Evolutionary conservation across 768 basidiomycete species (phyloP), one percentile per base, ranked within the genome.

Genomic region (Cystofilobasidium macerans): DNA sequence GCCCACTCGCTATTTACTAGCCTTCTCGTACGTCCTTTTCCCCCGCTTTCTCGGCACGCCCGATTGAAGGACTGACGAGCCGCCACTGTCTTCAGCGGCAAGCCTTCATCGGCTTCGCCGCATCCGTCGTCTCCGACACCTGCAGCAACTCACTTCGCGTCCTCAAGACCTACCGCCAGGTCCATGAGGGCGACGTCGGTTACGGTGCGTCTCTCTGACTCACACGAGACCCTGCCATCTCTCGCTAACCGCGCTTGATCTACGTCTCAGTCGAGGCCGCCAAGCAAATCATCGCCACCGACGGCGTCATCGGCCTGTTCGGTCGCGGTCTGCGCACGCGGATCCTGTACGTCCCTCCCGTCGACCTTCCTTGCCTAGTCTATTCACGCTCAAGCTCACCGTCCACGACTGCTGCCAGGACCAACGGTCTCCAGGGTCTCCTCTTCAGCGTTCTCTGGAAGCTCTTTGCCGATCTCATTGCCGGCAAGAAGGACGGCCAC

Each of bases 111-210:
- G 94, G 92, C 0, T 97, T 97, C 75, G 80, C 78, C 35, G 89
- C 92, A 0, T 89, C 89, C 6, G 79, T 95, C 61, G 80, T 85
- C 2, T 92, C 89, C 14, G 94, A 97, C 73, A 87, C 85, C 1
- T 73, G 87, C 47, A 89, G 87, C 51, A 97, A 97, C 78, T 89
- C 86, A 7, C 78, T 98, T 1, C 83, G 90, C 24, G 93, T 98
- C 2, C 77, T 98, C 73, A 98, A 97, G 81, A 97, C 94, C 0
- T 97, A 95, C 77, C 80, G 93, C 20, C 94, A 98, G 75, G 90
- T 93, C 36, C 84, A 91, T 73, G 85, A 86, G 68, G 83, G 83
- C 6, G 82, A 83, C 35, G 86, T 98, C 20, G 83, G 85, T 1
- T 98, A 97, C 74, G 64, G 79, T 79, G 61, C 68, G 79, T 73